A percentile compares a stretch with the other conserved stretches of the same genome.
Conservation (phyloP, 2,329 filamentous ascomycete species). For the Pseudogymnoascus sp. region DNA sequence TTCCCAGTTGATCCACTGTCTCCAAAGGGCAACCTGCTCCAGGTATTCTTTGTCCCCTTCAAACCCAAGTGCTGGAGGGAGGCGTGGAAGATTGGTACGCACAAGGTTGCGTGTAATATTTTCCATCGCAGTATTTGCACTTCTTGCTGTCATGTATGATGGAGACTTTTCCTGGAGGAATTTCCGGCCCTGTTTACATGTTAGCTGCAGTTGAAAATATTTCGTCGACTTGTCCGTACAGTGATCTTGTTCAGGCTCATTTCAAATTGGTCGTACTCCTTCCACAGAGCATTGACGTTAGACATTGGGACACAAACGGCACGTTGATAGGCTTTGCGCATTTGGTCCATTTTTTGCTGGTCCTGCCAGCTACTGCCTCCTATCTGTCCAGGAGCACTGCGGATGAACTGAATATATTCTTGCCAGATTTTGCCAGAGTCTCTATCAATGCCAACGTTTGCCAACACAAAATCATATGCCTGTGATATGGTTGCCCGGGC, state of each 20-base stretch:
- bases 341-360: slow-evolving; percentile 91
- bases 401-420: slow-evolving; percentile 91
- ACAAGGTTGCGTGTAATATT: slow-evolving; percentile 73
- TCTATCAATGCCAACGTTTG: slow-evolving; percentile 83
- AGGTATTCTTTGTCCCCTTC: slow-evolving; percentile 79
- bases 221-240: slow-evolving; percentile 41
- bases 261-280: slow-evolving; percentile 96
- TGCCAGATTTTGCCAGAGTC: slow-evolving; percentile 86
- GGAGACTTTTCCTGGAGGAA: slow-evolving; percentile 89
- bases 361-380: slow-evolving; percentile 91
- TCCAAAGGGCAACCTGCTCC: slow-evolving; percentile 83
- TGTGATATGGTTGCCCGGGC: slow-evolving; percentile 74
- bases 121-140: slow-evolving; percentile 81
- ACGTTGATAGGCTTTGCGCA: slow-evolving; percentile 87
- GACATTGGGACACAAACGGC: slow-evolving; percentile 82
- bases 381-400: slow-evolving; percentile 74
- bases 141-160: slow-evolving; percentile 92
- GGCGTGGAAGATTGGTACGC: slow-evolving; percentile 68
- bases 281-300: slow-evolving; percentile 81
- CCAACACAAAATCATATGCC: slow-evolving; percentile 87
- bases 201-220: slow-evolving; percentile 18
- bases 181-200: slow-evolving; percentile 66
- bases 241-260: slow-evolving; percentile 89
- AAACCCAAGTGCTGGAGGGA: slow-evolving; percentile 79
- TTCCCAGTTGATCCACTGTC: slow-evolving; percentile 91